phyloP scores from a whole-genome alignment of 306 rosid species.

The Begonia loranthoides region DNA sequence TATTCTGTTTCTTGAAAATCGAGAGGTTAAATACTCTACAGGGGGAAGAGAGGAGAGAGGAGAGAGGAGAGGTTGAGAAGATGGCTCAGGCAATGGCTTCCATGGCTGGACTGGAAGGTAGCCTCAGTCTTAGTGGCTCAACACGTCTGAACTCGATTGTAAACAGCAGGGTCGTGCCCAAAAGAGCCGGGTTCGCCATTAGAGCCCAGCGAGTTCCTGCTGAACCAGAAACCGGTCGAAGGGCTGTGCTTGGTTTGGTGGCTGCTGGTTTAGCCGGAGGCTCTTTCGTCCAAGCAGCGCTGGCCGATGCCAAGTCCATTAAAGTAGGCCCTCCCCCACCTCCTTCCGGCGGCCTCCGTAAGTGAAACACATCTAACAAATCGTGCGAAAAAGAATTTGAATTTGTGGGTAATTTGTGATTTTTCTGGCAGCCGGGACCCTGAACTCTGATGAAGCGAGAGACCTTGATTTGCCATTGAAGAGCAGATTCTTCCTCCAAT shows the following conservation, averaged over 20 bases:
- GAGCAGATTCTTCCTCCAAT: constrained; percentile 70
- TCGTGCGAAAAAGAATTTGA: neutral
- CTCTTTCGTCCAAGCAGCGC: constrained; percentile 75
- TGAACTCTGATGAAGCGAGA: constrained; percentile 78
- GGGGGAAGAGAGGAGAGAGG: neutral
- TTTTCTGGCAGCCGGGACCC: constrained; percentile 67
- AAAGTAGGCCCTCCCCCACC: constrained; percentile 84
- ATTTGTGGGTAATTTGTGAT: neutral
- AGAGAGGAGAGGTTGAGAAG: neutral
- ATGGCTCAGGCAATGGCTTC: constrained; percentile 93
- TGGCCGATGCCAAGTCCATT: constrained; percentile 80
- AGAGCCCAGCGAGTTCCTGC: constrained; percentile 44
- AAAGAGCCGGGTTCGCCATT: constrained; percentile 29
- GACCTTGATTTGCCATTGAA: constrained; percentile 67
- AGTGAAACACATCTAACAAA: constrained; percentile 12
- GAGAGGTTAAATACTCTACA: neutral
- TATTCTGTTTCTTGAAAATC: neutral
- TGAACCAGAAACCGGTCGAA: constrained; percentile 53
- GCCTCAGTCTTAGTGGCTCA: constrained; percentile 47
- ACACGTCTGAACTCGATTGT: constrained; percentile 30
- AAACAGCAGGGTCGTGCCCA: constrained; percentile 16
- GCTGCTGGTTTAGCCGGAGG: constrained; percentile 73
- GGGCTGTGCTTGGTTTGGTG: constrained; percentile 65
- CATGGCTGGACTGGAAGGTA: constrained; percentile 79
- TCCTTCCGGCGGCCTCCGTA: constrained; percentile 93